These are phyloP conservation scores for Phytophthora fragariae DNA, from an alignment of 352 stramenopile genomes.

Conservation along the genomic window DNA sequence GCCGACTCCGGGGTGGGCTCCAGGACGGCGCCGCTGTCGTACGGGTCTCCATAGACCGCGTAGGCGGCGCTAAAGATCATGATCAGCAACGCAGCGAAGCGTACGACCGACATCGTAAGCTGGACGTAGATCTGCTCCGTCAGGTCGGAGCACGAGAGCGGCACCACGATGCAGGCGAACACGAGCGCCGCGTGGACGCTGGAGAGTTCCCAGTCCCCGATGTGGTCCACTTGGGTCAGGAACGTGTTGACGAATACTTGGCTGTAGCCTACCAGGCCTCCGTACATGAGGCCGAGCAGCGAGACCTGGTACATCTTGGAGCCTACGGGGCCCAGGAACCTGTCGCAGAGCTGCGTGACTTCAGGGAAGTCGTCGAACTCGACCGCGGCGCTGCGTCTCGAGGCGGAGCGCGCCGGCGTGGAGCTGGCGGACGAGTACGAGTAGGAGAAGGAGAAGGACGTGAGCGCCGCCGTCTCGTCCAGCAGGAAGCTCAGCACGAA, in stretches of 20 bases:
- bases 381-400: constrained; percentile 13
- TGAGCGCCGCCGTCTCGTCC: constrained; percentile 46
- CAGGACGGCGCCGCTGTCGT: constrained; percentile 54
- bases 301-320: constrained; percentile 86
- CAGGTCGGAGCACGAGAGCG: constrained; percentile 88
- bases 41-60: constrained; percentile 74
- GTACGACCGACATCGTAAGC: constrained; percentile 86
- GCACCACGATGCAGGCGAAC: constrained; percentile 89
- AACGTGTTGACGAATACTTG: constrained; percentile 93
- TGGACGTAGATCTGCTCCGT: constrained; percentile 92
- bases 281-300: constrained; percentile 91
- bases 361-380: constrained; percentile 76
- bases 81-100: constrained; percentile 89
- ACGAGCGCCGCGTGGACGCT: constrained; percentile 68
- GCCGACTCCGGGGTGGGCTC: constrained; percentile 3
- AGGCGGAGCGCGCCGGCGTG: neutral
- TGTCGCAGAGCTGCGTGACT: constrained; percentile 81
- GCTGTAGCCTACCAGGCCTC: constrained; percentile 88
- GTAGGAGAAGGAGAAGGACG: constrained; percentile 18
- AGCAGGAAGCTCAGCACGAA: constrained; percentile 40
- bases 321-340: constrained; percentile 68
- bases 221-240: constrained; percentile 69
- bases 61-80: constrained; percentile 88
- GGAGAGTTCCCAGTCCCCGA: constrained; percentile 59
- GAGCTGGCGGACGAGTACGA: constrained; percentile 3